Evolutionary conservation across 495 filamentous ascomycete species (phyloP).

Genomic region (Hyaloscypha hepaticicola): DNA sequence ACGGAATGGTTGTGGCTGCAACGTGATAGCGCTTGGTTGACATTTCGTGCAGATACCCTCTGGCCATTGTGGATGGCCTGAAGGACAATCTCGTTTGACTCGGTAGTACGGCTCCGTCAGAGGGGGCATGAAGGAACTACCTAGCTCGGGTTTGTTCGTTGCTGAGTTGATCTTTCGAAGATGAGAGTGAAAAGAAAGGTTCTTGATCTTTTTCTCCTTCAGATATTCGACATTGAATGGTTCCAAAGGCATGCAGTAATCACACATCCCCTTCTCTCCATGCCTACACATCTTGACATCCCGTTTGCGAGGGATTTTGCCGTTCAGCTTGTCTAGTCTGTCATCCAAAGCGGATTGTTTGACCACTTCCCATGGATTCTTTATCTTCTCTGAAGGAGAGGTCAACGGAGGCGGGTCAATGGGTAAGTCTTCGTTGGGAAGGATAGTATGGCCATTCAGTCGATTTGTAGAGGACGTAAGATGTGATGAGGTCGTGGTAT

Average conservation of each 20-base stretch:
- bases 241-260: slow-evolving; percentile 98
- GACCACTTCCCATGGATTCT: slow-evolving; percentile 92
- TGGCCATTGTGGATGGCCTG: slow-evolving; percentile 89
- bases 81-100: slow-evolving; percentile 84
- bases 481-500: slow-evolving; percentile 24
- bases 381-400: slow-evolving; percentile 62
- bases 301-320: slow-evolving; percentile 77
- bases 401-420: slow-evolving; percentile 56
- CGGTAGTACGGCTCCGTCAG: slow-evolving; percentile 92
- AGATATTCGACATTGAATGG: slow-evolving; percentile 88
- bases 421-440: slow-evolving; percentile 64
- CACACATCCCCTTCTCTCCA: slow-evolving; percentile 96
- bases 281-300: slow-evolving; percentile 93
- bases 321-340: slow-evolving; percentile 81
- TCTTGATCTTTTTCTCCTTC: slow-evolving; percentile 95
- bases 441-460: slow-evolving; percentile 77
- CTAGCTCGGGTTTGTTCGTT: slow-evolving; percentile 92
- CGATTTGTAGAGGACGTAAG: slow-evolving; percentile 49
- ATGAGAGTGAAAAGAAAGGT: slow-evolving; percentile 93
- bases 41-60: slow-evolving; percentile 99
- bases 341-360: slow-evolving; percentile 85
- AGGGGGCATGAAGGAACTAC: slow-evolving; percentile 92
- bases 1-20: slow-evolving; percentile 91
- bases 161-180: slow-evolving; percentile 91
- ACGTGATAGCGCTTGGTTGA: slow-evolving; percentile 93